Percentiles rank a stretch among this genome's conserved stretches.
These are phyloP conservation scores for Backusella parvicylindrica DNA, from an alignment of 192 early-diverging fungal genomes.

Conservation along the genomic window DNA sequence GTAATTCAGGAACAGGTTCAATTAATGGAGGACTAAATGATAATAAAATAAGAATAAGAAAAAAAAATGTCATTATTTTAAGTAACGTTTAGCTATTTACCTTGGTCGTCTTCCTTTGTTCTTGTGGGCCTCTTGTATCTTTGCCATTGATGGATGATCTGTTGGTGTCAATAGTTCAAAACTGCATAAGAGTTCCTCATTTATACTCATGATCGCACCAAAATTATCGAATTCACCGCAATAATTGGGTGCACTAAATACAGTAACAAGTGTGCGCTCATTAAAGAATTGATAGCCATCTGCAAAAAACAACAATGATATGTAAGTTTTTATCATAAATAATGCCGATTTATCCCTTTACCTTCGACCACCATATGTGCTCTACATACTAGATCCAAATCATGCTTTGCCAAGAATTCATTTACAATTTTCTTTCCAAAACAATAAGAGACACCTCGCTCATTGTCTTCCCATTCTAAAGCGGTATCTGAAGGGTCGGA, in stretches of 20 bases:
- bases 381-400: slow-evolving; percentile 95
- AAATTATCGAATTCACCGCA: slow-evolving; percentile 51
- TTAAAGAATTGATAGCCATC: slow-evolving; percentile 99
- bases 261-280: slow-evolving; percentile 89
- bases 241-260: slow-evolving; percentile 93
- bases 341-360: background rate
- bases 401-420: slow-evolving; percentile 79
- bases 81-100: background rate
- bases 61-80: background rate
- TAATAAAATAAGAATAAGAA: background rate
- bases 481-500: slow-evolving; percentile 85
- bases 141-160: slow-evolving; percentile 16
- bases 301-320: background rate
- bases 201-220: slow-evolving; percentile 57
- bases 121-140: slow-evolving; percentile 5
- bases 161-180: slow-evolving; percentile 55
- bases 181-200: slow-evolving; percentile 78
- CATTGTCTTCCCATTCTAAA: slow-evolving; percentile 86
- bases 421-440: slow-evolving; percentile 84
- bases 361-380: slow-evolving; percentile 81
- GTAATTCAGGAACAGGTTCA: slow-evolving; percentile 1
- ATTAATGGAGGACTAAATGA: slow-evolving; percentile 1
- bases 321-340: background rate
- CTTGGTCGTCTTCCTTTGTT: slow-evolving; percentile 16
- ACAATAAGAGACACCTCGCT: slow-evolving; percentile 94